These are phyloP conservation scores for Aspergillus cristatus DNA, from an alignment of 495 filamentous ascomycete species.

Conservation along the genomic window DNA sequence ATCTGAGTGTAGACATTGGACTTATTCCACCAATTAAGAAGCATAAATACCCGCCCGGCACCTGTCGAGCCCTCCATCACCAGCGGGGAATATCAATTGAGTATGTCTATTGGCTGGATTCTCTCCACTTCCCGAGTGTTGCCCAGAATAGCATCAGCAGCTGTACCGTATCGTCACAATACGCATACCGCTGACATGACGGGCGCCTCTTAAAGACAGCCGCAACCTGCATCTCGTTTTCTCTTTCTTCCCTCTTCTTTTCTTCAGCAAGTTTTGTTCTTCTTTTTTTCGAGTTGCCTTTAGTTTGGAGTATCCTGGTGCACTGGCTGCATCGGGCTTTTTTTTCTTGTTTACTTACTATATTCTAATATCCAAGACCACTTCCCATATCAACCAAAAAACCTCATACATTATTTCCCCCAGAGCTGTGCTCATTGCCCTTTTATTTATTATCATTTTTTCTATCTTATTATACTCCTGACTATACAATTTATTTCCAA, in stretches of 20 bases:
- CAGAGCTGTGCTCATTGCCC: slow-evolving; percentile 36
- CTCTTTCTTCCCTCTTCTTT: slow-evolving; percentile 35
- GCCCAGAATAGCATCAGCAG: neutral
- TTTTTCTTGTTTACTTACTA: slow-evolving; percentile 30
- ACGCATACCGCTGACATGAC: neutral
- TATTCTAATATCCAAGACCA: slow-evolving; percentile 13
- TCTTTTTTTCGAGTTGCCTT: slow-evolving; percentile 52
- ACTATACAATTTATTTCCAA: slow-evolving; percentile 18
- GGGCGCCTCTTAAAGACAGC: slow-evolving; percentile 22
- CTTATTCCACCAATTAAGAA: slow-evolving; percentile 9
- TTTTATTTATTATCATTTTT: slow-evolving; percentile 18
- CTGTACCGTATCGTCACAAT: neutral
- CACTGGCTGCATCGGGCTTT: slow-evolving; percentile 40
- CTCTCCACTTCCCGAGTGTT: no score
- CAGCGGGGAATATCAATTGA: neutral
- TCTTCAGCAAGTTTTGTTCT: slow-evolving; percentile 67
- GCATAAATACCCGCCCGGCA: slow-evolving; percentile 16
- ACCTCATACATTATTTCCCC: slow-evolving; percentile 8
- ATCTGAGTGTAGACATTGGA: no score
- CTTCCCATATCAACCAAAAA: slow-evolving; percentile 20
- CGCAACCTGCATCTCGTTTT: slow-evolving; percentile 31
- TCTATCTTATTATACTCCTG: slow-evolving; percentile 17
- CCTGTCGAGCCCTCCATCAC: neutral
- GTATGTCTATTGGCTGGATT: neutral
- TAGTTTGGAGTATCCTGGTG: slow-evolving; percentile 39